Conservation (phyloP, 805 yeast species). For the Blastobotrys peoriensis region DNA sequence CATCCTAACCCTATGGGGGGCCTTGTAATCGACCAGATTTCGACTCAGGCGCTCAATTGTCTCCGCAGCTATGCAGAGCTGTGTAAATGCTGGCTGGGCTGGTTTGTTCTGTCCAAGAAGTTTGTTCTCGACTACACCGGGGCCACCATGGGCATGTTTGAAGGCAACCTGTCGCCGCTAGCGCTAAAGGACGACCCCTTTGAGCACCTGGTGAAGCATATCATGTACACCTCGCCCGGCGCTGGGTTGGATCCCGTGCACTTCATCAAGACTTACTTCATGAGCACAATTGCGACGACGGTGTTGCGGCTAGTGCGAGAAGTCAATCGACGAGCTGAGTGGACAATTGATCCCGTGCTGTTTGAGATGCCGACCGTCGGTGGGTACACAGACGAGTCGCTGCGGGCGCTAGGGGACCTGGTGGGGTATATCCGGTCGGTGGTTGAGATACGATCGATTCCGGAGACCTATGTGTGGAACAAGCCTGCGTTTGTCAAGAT, state of each 20-base stretch:
- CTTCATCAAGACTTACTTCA: conserved; percentile 7
- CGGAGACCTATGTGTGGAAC: conserved; percentile 15
- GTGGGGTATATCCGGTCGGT: conserved; percentile 9
- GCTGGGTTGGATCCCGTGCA: conserved; percentile 4
- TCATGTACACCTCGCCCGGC: conserved; percentile 10
- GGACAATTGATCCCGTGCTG: conserved; percentile 13
- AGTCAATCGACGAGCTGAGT: conserved; percentile 7
- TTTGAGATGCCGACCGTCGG: conserved; percentile 30
- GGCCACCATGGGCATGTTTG: background rate
- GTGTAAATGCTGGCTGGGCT: conserved; percentile 5
- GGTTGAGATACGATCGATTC: conserved; percentile 9
- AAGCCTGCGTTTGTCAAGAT: conserved; percentile 23
- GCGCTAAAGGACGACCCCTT: conserved; percentile 2
- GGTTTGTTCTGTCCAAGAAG: background rate
- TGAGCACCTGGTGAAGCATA: conserved; percentile 10
- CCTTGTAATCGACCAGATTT: conserved; percentile 48
- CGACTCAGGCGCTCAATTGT: conserved; percentile 55
- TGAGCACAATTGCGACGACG: conserved; percentile 5
- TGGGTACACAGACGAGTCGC: conserved; percentile 7
- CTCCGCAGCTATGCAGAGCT: conserved; percentile 45
- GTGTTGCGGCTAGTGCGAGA: conserved; percentile 8
- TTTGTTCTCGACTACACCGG: background rate
- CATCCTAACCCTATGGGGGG: conserved; percentile 31
- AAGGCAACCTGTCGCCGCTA: background rate
- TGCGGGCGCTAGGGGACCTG: conserved; percentile 9